A percentile compares a stretch with the other conserved stretches of the same genome.
These are phyloP conservation scores for Carpinus viminea DNA, from an alignment of 306 rosid genomes.

Conservation along the genomic window DNA sequence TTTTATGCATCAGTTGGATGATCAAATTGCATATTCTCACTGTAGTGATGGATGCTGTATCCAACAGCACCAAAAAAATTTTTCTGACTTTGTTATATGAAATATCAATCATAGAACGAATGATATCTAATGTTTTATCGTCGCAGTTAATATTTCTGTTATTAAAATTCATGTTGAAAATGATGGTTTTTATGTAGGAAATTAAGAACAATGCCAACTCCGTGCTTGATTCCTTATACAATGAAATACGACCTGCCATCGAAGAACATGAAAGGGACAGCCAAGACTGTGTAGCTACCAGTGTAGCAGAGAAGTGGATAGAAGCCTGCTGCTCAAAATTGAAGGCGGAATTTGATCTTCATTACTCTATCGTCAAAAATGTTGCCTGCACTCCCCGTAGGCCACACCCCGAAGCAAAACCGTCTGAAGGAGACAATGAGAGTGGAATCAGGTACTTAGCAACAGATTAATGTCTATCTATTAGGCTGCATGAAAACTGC, in stretches of 20 bases:
- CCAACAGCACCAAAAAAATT: not conserved
- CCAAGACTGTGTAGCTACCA: constrained; percentile 88
- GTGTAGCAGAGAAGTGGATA: constrained; percentile 96
- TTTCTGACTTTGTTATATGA: not conserved
- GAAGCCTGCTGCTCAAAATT: constrained; percentile 77
- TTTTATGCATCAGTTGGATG: not conserved
- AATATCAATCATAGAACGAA: not conserved
- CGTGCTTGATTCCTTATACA: constrained; percentile 68
- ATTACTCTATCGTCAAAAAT: constrained; percentile 62
- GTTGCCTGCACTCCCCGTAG: constrained; percentile 52
- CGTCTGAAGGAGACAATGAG: constrained; percentile 39
- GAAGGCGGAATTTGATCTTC: constrained; percentile 83
- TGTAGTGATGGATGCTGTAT: not conserved
- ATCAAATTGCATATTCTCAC: not conserved
- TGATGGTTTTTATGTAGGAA: constrained; percentile 46
- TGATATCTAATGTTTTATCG: not conserved
- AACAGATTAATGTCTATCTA: constrained; percentile 36
- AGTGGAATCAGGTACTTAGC: constrained; percentile 53
- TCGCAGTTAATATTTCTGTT: not conserved
- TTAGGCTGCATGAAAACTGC: not conserved
- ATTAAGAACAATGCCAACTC: constrained; percentile 56
- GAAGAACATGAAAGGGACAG: constrained; percentile 94
- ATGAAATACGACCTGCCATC: constrained; percentile 93
- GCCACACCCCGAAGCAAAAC: constrained; percentile 39
- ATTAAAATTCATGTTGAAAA: constrained; percentile 11